These are phyloP conservation scores for Cordyceps sp. DNA, from an alignment of 2,329 filamentous ascomycete genomes.

Conservation along the genomic window DNA sequence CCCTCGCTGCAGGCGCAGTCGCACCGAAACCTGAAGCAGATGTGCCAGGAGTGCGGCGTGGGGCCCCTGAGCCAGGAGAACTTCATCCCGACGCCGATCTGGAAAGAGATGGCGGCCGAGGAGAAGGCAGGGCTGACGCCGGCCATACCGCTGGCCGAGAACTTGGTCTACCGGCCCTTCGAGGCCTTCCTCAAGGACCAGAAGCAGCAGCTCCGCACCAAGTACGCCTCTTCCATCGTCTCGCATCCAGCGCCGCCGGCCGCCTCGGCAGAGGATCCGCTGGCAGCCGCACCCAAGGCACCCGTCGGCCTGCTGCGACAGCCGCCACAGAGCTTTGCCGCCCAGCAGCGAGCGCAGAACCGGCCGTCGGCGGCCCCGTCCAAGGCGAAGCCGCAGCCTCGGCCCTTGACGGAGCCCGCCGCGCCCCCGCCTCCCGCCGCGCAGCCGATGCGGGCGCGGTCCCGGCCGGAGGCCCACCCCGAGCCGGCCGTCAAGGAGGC, in stretches of 20 bases:
- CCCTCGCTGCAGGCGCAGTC: conserved; percentile 27
- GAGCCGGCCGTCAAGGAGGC: conserved; percentile 8
- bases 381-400: conserved; percentile 11
- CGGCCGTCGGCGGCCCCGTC: conserved; percentile 13
- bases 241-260: conserved; percentile 9
- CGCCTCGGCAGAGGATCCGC: conserved; percentile 15
- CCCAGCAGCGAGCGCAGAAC: conserved; percentile 44
- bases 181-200: conserved; percentile 42
- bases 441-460: conserved; percentile 14
- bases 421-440: conserved; percentile 8
- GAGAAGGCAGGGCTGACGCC: conserved; percentile 50
- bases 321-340: conserved; percentile 48
- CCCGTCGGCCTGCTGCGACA: conserved; percentile 30
- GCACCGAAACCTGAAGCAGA: conserved; percentile 34
- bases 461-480: conserved; percentile 11
- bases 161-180: conserved; percentile 47
- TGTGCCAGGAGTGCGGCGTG: conserved; percentile 41
- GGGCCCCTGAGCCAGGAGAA: conserved; percentile 34
- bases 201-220: conserved; percentile 21
- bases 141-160: conserved; percentile 41
- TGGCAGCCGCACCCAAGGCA: conserved; percentile 14
- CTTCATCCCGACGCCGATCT: conserved; percentile 36
- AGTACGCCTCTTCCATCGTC: conserved; percentile 13
- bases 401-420: conserved; percentile 7
- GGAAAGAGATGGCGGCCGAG: conserved; percentile 52